phyloP scores from a whole-genome alignment of 2,329 filamentous ascomycete species.

The Ceratocystis ficicola region DNA sequence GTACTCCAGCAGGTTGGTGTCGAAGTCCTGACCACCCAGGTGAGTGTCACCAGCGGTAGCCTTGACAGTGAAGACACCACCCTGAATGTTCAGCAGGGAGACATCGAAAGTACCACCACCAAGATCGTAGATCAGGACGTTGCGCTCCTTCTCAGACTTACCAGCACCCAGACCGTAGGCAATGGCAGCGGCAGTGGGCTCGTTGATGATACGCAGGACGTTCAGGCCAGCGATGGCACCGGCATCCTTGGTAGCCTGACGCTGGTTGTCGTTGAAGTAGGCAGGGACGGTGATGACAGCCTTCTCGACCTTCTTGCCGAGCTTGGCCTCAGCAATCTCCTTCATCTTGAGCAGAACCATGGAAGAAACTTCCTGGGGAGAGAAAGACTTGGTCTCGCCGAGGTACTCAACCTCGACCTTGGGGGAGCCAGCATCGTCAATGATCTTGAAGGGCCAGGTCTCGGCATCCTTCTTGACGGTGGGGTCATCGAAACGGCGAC shows the following conservation, averaged over 20 bases:
- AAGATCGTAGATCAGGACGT: constrained; percentile 98
- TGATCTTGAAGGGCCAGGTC: constrained; percentile 98
- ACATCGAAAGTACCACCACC: constrained; percentile 99
- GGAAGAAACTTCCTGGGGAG: constrained; percentile 94
- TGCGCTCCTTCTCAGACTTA: constrained; percentile 95
- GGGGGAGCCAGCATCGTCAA: constrained; percentile 78
- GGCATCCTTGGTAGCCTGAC: constrained; percentile 98
- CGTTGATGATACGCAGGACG: constrained; percentile 99
- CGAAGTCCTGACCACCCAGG: constrained; percentile 90
- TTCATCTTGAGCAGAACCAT: constrained; percentile 99
- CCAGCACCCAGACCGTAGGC: constrained; percentile 93
- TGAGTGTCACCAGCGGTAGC: constrained; percentile 96
- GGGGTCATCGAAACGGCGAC: constrained; percentile 85
- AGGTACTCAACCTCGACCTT: constrained; percentile 94
- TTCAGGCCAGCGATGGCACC: constrained; percentile 95
- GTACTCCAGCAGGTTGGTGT: constrained; percentile 87
- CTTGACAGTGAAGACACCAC: constrained; percentile 98
- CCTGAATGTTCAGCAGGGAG: constrained; percentile 95
- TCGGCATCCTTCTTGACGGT: constrained; percentile 98
- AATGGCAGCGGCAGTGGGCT: constrained; percentile 95
- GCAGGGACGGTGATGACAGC: constrained; percentile 97
- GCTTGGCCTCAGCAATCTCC: constrained; percentile 95
- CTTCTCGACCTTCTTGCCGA: constrained; percentile 98
- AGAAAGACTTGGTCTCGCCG: constrained; percentile 88
- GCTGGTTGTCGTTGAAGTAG: constrained; percentile 99